A percentile compares a stretch with the other conserved stretches of the same genome.
Evolutionary conservation across 2,329 filamentous ascomycete genomes (phyloP).

Genomic region (Fusarium sp.): DNA sequence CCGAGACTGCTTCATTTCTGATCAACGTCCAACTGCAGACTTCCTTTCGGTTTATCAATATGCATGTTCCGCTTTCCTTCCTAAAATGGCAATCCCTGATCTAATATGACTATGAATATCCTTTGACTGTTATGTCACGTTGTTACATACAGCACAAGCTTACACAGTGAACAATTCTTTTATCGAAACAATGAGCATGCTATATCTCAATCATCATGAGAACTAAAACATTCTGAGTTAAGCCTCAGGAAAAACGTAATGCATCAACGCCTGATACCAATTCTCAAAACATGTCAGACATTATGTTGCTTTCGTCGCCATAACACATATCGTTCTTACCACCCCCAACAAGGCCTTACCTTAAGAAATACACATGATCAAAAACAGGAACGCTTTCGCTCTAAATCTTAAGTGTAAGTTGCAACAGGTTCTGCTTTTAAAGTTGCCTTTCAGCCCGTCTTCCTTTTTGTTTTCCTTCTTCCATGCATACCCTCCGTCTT

Average conservation of each 20-base stretch:
- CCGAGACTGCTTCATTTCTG: background rate
- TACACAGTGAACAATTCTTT: background rate
- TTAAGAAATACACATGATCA: constrained; percentile 4
- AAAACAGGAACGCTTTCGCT: constrained; percentile 3
- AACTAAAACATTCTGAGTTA: constrained; percentile 19
- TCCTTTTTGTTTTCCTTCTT: constrained; percentile 6
- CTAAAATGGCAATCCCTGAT: constrained; percentile 36
- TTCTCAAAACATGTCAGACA: constrained; percentile 1
- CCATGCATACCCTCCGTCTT: background rate
- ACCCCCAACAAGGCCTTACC: constrained; percentile 3
- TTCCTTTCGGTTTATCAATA: background rate
- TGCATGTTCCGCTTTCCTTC: constrained; percentile 12
- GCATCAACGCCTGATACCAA: constrained; percentile 21
- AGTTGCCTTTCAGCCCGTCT: constrained; percentile 35
- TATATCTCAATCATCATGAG: constrained; percentile 15
- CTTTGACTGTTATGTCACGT: too few species aligned
- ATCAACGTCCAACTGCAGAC: background rate
- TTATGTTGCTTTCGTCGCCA: constrained; percentile 5
- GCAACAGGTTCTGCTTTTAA: constrained; percentile 10
- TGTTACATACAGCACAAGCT: too few species aligned
- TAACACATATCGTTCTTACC: constrained; percentile 1
- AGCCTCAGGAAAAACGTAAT: constrained; percentile 5
- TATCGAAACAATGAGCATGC: background rate
- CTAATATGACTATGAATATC: background rate
- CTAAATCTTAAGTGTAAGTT: constrained; percentile 4